These are phyloP conservation scores for Cornus suecica DNA, from an alignment of 148 eudicot genomes.

Conservation along the genomic window DNA sequence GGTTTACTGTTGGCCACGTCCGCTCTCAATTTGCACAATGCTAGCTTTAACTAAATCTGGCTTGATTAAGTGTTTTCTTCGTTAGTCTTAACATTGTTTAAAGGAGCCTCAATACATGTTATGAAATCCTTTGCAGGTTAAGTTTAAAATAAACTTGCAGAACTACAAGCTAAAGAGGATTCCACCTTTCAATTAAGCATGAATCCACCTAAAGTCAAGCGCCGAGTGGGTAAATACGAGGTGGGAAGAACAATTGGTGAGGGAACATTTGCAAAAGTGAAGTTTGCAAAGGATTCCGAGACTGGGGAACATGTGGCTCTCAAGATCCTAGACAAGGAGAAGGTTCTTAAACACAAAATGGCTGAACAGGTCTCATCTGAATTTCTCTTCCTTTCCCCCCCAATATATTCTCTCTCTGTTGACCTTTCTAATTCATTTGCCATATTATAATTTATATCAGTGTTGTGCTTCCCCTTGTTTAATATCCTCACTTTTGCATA, in stretches of 20 bases:
- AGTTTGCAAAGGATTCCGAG: slow-evolving; percentile 81
- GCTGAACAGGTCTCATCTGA: slow-evolving; percentile 69
- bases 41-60: not conserved
- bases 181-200: slow-evolving; percentile 26
- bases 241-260: slow-evolving; percentile 95
- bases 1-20: not conserved
- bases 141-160: slow-evolving; percentile 7
- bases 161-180: slow-evolving; percentile 10
- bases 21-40: not conserved
- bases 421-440: not conserved
- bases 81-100: not conserved
- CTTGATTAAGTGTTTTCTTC: not conserved
- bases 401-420: slow-evolving; percentile 1
- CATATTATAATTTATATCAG: not conserved
- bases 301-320: slow-evolving; percentile 85
- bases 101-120: not conserved
- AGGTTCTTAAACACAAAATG: slow-evolving; percentile 89
- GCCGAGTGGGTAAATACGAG: slow-evolving; percentile 81
- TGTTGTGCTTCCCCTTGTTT: not conserved
- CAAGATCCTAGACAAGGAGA: slow-evolving; percentile 93
- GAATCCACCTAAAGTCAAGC: slow-evolving; percentile 68
- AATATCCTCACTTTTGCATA: not conserved
- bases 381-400: slow-evolving; percentile 3
- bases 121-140: slow-evolving; percentile 13
- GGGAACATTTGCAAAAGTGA: slow-evolving; percentile 96